A percentile compares a stretch with the other conserved stretches of the same genome.
These are phyloP conservation scores for Vitis cinerea DNA, from an alignment of 164 flowering plant genomes.

Conservation along the genomic window DNA sequence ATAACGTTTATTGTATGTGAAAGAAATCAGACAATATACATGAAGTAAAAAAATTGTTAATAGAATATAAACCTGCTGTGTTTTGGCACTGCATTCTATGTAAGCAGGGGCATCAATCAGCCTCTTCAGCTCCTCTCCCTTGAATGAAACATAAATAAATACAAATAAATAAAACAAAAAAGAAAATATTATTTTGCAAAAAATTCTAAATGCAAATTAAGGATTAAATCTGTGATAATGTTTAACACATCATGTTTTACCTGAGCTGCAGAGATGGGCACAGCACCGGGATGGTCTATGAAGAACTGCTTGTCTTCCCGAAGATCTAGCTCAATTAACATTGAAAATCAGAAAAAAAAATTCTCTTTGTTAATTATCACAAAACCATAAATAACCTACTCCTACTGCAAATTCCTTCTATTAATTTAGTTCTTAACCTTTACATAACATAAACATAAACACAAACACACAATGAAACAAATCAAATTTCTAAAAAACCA, in stretches of 20 bases:
- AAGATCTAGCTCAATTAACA: conserved; percentile 47
- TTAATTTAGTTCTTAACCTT: too few relatives aligned
- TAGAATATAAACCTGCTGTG: conserved; percentile 47
- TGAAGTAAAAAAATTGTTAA: neutral
- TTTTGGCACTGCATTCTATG: conserved; percentile 72
- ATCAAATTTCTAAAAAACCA: too few relatives aligned
- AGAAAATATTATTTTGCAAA: too few relatives aligned
- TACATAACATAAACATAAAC: too few relatives aligned
- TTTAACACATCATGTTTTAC: conserved; percentile 18
- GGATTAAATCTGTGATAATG: neutral
- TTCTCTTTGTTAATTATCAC: neutral
- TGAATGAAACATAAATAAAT: neutral
- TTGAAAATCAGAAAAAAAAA: conserved; percentile 7
- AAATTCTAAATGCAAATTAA: neutral
- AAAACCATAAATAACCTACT: too few relatives aligned
- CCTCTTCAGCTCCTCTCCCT: conserved; percentile 77
- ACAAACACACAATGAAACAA: too few relatives aligned
- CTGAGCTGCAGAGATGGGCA: conserved; percentile 64
- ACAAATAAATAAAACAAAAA: neutral
- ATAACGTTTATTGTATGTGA: neutral
- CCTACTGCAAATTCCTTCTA: too few relatives aligned
- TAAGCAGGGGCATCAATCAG: conserved; percentile 61
- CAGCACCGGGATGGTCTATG: conserved; percentile 70
- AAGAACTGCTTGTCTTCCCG: conserved; percentile 73
- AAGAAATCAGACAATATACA: neutral